Percentiles rank a stretch among this genome's conserved stretches.
phyloP scores from a whole-genome alignment of 2,329 filamentous ascomycete species.

The Neofusicoccum ribis region DNA sequence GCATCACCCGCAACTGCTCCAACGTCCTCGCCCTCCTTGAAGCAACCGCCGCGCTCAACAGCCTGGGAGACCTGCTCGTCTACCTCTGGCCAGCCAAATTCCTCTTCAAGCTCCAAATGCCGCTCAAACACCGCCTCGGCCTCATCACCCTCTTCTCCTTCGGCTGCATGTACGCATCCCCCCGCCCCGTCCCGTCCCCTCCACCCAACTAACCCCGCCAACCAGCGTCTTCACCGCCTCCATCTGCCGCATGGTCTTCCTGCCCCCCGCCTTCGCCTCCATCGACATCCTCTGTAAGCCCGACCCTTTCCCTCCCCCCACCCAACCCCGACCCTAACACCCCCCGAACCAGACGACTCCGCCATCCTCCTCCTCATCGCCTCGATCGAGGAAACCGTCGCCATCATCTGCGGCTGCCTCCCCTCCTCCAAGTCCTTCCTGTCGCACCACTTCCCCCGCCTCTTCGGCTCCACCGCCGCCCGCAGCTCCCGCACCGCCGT shows the following conservation, averaged over 20 bases:
- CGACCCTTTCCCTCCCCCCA: neutral
- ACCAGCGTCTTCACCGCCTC: conserved; percentile 1
- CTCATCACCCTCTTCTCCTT: conserved; percentile 23
- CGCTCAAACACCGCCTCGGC: conserved; percentile 21
- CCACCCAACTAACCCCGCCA: no score
- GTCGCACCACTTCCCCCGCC: conserved; percentile 1
- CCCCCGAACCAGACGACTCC: conserved; percentile 23
- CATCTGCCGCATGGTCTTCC: conserved; percentile 12
- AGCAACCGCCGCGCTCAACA: conserved; percentile 24
- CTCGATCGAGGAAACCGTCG: conserved; percentile 30
- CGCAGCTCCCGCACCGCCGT: neutral
- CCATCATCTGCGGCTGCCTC: conserved; percentile 35
- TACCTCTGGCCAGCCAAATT: conserved; percentile 26
- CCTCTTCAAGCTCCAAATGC: conserved; percentile 25
- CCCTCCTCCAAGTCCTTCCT: conserved; percentile 34
- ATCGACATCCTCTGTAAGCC: neutral
- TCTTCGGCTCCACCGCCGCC: neutral
- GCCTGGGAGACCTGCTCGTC: conserved; percentile 23
- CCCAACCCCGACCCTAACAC: no score
- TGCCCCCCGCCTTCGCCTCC: neutral
- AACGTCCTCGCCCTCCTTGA: conserved; percentile 22
- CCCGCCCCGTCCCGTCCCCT: no score
- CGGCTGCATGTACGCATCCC: conserved; percentile 6
- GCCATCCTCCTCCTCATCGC: conserved; percentile 29
- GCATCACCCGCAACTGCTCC: conserved; percentile 15